Conservation (phyloP, 2,329 filamentous ascomycete species). For the Penicillium hesseltinei region DNA sequence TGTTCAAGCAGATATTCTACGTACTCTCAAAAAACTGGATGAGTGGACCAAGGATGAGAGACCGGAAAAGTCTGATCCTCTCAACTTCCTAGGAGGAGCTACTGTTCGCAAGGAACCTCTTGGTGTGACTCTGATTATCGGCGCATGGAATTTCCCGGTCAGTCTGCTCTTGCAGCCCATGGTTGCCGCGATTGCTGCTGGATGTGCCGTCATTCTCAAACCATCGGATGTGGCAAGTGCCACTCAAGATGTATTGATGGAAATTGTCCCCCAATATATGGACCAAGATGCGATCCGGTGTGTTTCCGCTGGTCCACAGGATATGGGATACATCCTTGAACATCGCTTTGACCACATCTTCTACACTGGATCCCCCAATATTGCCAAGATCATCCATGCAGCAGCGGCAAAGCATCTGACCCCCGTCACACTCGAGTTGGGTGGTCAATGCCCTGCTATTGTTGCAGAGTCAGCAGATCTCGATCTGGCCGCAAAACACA, state of each 20-base stretch:
- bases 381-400: slow-evolving; percentile 40
- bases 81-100: slow-evolving; percentile 33
- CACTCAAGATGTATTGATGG: slow-evolving; percentile 39
- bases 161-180: slow-evolving; percentile 40
- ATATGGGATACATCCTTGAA: slow-evolving; percentile 40
- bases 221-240: slow-evolving; percentile 43
- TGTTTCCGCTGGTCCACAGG: slow-evolving; percentile 38
- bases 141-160: slow-evolving; percentile 50
- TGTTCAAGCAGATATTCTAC: slow-evolving; percentile 38
- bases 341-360: slow-evolving; percentile 48
- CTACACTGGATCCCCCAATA: slow-evolving; percentile 44
- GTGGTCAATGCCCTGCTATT: slow-evolving; percentile 48
- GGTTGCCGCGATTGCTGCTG: slow-evolving; percentile 47
- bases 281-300: slow-evolving; percentile 40
- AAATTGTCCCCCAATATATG: slow-evolving; percentile 45
- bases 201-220: slow-evolving; percentile 45
- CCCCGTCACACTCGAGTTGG: slow-evolving; percentile 46
- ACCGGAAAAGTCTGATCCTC: slow-evolving; percentile 23
- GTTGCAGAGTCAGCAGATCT: slow-evolving; percentile 44
- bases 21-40: slow-evolving; percentile 41
- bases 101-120: slow-evolving; percentile 45
- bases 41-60: slow-evolving; percentile 41
- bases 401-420: slow-evolving; percentile 50
- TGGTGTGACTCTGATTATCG: slow-evolving; percentile 47
- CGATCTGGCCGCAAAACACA: slow-evolving; percentile 45